Percentiles rank a stretch among this genome's conserved stretches.
These are phyloP conservation scores for Triangularia setosa DNA, from an alignment of 2,329 filamentous ascomycete genomes.

Conservation along the genomic window DNA sequence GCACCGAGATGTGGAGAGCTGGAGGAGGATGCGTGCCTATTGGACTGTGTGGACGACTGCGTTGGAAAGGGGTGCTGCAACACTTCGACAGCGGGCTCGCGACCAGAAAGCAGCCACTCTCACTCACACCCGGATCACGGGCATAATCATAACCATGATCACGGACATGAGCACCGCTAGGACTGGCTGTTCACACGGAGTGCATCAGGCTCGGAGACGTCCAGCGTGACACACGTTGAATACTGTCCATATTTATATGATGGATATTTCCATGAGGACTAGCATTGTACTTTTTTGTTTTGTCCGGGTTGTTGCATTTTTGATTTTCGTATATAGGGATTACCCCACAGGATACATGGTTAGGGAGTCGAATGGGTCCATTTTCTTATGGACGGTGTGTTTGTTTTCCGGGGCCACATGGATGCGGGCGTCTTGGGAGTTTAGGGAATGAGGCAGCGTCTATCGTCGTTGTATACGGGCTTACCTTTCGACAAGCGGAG, in stretches of 20 bases:
- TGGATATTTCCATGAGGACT: background rate
- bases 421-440: background rate
- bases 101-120: slow-evolving; percentile 34
- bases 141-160: slow-evolving; percentile 8
- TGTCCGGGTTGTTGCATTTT: too few relatives aligned
- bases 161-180: background rate
- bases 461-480: background rate
- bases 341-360: background rate
- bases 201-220: background rate
- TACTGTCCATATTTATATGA: background rate
- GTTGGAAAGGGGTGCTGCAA: slow-evolving; percentile 44
- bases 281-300: background rate
- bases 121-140: slow-evolving; percentile 23
- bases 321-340: background rate
- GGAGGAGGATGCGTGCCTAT: slow-evolving; percentile 37
- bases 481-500: background rate
- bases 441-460: background rate
- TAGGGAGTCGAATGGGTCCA: background rate
- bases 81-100: slow-evolving; percentile 26
- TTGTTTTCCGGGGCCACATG: background rate
- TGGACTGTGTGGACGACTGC: slow-evolving; percentile 51
- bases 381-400: background rate
- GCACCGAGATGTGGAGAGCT: slow-evolving; percentile 24
- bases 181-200: background rate
- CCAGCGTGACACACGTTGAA: background rate